Evolutionary conservation across 805 yeast species (phyloP).

Genomic region (Geotrichum ghanense): DNA sequence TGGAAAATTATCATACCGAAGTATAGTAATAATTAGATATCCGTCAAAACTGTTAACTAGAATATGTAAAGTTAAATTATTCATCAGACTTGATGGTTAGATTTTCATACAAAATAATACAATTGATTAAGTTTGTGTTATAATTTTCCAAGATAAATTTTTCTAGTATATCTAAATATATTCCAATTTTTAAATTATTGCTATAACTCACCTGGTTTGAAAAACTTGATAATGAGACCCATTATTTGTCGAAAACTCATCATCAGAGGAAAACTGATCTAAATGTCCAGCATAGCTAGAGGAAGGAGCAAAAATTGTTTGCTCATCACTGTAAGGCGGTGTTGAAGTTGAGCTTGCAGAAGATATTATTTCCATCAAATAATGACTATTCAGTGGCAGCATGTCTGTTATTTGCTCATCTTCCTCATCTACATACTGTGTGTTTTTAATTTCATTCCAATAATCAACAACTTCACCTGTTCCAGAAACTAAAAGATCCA

Average conservation of each 20-base stretch:
- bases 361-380: not conserved
- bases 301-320: not conserved
- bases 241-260: not conserved
- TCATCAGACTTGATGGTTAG: too few relatives aligned
- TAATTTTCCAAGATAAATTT: not conserved
- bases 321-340: conserved; percentile 1
- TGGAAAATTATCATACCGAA: too few relatives aligned
- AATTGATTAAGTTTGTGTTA: not conserved
- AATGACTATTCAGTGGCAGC: not conserved
- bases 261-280: not conserved
- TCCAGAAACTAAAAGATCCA: not conserved
- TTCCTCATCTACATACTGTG: not conserved
- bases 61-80: too few relatives aligned
- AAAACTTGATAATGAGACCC: not conserved
- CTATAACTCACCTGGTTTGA: conserved; percentile 1
- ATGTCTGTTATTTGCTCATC: not conserved
- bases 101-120: too few relatives aligned
- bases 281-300: not conserved
- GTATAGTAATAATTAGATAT: too few relatives aligned
- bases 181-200: not conserved
- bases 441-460: not conserved
- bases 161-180: not conserved
- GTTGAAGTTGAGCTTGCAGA: not conserved
- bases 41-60: too few relatives aligned
- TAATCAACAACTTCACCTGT: not conserved